These are phyloP conservation scores for Babesia bigemina DNA, from an alignment of 169 alveolate genomes.

Conservation along the genomic window DNA sequence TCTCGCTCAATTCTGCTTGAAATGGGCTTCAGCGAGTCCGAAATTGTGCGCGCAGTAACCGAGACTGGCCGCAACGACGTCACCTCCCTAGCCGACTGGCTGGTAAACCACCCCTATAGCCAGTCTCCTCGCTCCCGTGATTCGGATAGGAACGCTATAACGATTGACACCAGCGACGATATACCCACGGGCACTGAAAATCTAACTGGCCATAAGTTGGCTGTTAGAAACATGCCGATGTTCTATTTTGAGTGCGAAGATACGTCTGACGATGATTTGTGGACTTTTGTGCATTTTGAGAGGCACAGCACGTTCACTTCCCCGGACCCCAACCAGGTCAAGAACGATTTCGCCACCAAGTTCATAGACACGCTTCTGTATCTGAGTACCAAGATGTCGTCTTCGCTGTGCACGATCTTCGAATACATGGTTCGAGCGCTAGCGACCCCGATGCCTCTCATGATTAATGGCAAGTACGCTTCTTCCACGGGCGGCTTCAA, in stretches of 20 bases:
- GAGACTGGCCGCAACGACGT: slow-evolving; percentile 55
- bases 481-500: background rate
- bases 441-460: background rate
- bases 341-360: background rate
- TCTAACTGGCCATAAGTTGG: background rate
- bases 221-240: background rate
- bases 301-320: background rate
- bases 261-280: background rate
- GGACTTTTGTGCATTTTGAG: background rate
- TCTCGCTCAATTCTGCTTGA: slow-evolving; percentile 42
- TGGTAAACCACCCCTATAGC: slow-evolving; percentile 14
- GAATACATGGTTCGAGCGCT: slow-evolving; percentile 35
- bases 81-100: slow-evolving; percentile 52
- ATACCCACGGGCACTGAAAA: background rate
- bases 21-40: slow-evolving; percentile 60
- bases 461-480: background rate
- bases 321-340: background rate
- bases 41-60: slow-evolving; percentile 37
- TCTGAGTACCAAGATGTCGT: slow-evolving; percentile 22
- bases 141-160: background rate
- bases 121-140: background rate
- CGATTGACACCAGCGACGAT: slow-evolving; percentile 10
- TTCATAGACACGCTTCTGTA: slow-evolving; percentile 5
- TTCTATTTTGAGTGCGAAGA: background rate
- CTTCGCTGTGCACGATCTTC: slow-evolving; percentile 8